Evolutionary conservation across 345 rosid genomes (phyloP).

Genomic region (Citrus sp.): DNA sequence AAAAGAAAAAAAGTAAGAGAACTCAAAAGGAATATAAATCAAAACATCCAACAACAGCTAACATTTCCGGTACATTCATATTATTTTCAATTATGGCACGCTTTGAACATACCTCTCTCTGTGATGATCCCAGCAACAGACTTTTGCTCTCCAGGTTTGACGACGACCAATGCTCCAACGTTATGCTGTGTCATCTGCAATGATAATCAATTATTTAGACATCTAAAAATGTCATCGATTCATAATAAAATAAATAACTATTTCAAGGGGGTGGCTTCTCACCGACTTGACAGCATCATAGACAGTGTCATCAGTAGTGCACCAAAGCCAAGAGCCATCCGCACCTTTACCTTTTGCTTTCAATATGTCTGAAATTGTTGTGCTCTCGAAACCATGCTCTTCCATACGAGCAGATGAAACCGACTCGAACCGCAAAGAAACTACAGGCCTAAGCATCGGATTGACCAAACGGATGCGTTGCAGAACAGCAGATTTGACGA

Average conservation of each 20-base stretch:
- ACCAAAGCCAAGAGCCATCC: slow-evolving; percentile 99
- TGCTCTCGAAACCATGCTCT: slow-evolving; percentile 92
- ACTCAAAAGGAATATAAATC: background rate
- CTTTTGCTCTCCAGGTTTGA: slow-evolving; percentile 84
- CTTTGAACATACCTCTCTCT: slow-evolving; percentile 64
- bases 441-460: slow-evolving; percentile 47
- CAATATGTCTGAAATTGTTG: slow-evolving; percentile 75
- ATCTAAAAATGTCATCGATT: background rate
- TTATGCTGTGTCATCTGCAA: slow-evolving; percentile 95
- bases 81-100: background rate
- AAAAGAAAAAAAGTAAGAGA: background rate
- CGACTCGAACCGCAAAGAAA: slow-evolving; percentile 53
- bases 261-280: slow-evolving; percentile 8
- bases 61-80: background rate
- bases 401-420: slow-evolving; percentile 67
- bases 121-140: slow-evolving; percentile 96
- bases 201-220: background rate
- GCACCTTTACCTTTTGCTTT: slow-evolving; percentile 80
- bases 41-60: background rate
- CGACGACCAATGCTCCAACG: slow-evolving; percentile 95
- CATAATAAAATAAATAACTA: background rate
- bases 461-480: slow-evolving; percentile 56
- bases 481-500: slow-evolving; percentile 49
- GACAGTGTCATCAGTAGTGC: slow-evolving; percentile 84
- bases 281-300: slow-evolving; percentile 97